Base-by-base conservation (phyloP, 352 stramenopile genomes). In the Halophytophthora polymorphica region DNA sequence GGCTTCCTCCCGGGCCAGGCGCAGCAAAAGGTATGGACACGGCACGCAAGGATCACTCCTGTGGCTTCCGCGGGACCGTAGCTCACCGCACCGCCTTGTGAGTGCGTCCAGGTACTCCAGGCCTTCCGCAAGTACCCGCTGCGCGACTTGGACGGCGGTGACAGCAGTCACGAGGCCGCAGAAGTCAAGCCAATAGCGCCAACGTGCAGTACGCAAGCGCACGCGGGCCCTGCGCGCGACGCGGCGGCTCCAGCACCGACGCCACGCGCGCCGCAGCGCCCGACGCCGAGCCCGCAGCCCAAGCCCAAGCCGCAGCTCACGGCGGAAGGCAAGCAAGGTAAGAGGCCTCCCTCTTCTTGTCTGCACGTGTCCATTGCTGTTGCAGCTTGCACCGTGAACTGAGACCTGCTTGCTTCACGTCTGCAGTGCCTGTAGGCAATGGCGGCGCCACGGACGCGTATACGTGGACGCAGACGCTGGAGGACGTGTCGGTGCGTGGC, bases 391-490 rank as follows among this genome's bases (percentile, higher is more conserved):
- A 6, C n/a, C n/a, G 37, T 11, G 15, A 28, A 14, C 36, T 44
- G 14, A 34, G 5, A 15, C 17, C 12, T 13, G 6, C 8, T 25
- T 58, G 13, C 10, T 34, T 40, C 19, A 38, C 19, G 11, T 46
- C 39, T 53, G 13, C 40, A 93, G 91, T 92, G 21, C 87, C 95
- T 21, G 61, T 88, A 14, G 95, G 86, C 11, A 99, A 98, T 52
- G 93, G 93, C 12, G 90, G 86, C 5, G 57, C 62, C 14, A 88
- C 83, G 6, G 72, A 79, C 21, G 83, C 90, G 43, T 99, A 99
- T 73, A 81, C 87, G 15, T 99, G 96, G 96, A 99, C 96, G n/a
- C 97, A 99, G 73, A 98, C 88, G 4, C 77, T 99, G 19, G 73
- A 95, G 7, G 97, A 99, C 57, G 60, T 99, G 4, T 93, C 71